These are phyloP conservation scores for Aspergillus japonicus DNA, from an alignment of 2,329 filamentous ascomycete species.

Conservation along the genomic window DNA sequence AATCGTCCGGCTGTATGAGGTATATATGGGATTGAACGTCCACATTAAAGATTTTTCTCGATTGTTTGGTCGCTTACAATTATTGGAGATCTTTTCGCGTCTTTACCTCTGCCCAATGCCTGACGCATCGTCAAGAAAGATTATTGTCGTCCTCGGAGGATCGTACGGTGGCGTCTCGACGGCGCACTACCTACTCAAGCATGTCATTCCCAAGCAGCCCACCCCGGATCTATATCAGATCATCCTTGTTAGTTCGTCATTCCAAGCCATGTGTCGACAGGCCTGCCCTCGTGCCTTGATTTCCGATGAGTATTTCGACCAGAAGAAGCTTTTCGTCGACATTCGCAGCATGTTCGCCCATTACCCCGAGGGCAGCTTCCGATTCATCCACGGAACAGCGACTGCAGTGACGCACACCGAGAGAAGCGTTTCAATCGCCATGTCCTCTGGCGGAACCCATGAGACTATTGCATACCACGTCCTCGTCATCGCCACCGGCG, in stretches of 20 bases:
- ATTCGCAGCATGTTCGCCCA: conserved; percentile 41
- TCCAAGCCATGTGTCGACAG: conserved; percentile 44
- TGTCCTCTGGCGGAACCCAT: too few relatives aligned
- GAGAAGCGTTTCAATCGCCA: conserved; percentile 33
- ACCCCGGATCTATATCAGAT: conserved; percentile 41
- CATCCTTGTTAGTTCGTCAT: conserved; percentile 43
- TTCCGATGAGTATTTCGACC: conserved; percentile 45
- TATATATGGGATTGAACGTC: too few relatives aligned
- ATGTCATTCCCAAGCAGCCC: conserved; percentile 47
- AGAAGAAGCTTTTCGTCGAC: conserved; percentile 47
- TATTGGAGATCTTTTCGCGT: not conserved
- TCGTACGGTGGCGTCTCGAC: conserved; percentile 54
- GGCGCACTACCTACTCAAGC: conserved; percentile 56
- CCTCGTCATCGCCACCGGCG: conserved; percentile 52
- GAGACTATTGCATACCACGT: conserved; percentile 40
- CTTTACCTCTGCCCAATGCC: not conserved
- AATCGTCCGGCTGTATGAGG: not conserved
- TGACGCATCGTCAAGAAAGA: not conserved
- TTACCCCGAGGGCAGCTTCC: conserved; percentile 41
- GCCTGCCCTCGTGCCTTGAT: conserved; percentile 50
- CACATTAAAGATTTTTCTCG: too few relatives aligned
- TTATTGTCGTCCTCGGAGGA: conserved; percentile 53
- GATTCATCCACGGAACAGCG: conserved; percentile 46
- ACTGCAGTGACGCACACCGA: conserved; percentile 11
- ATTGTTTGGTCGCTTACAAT: not conserved